Percentiles rank a stretch among this genome's conserved stretches.
phyloP scores from a whole-genome alignment of 2,329 filamentous ascomycete species.

The Fusarium virguliforme region DNA sequence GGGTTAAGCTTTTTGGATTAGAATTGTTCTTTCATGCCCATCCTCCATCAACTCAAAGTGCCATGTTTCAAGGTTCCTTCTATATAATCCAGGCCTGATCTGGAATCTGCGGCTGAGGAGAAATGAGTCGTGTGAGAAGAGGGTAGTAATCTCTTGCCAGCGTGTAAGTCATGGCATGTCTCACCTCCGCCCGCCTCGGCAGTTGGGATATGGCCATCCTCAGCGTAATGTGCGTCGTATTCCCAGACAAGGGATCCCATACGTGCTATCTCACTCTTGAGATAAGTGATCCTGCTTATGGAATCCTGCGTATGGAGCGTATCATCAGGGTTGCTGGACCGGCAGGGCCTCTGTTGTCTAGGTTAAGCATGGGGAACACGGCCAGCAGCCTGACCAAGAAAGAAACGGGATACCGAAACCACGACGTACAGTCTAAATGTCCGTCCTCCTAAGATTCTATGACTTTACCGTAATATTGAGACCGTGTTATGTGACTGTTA shows the following conservation, averaged over 20 bases:
- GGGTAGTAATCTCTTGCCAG: neutral
- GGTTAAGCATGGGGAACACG: neutral
- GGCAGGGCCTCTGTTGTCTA: neutral
- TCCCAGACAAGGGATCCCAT: neutral
- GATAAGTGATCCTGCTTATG: neutral
- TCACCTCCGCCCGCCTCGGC: neutral
- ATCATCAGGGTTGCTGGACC: neutral
- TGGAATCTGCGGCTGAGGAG: neutral
- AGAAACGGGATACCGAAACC: too few species aligned
- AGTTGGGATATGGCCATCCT: neutral
- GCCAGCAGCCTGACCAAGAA: too few species aligned
- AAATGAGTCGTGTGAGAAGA: neutral
- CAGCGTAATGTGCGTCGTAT: neutral
- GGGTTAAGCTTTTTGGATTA: neutral
- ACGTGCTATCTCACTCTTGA: neutral
- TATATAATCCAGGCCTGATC: neutral
- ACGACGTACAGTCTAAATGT: too few species aligned
- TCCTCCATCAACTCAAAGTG: constrained; percentile 4
- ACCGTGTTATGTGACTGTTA: too few species aligned
- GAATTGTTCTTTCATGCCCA: neutral
- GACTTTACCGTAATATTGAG: too few species aligned
- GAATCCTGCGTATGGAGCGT: too few species aligned
- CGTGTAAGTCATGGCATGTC: neutral
- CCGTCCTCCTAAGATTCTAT: too few species aligned
- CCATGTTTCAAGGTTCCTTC: neutral